Evolutionary conservation across 352 stramenopile species (phyloP).

Genomic region (Pythium dissotocum): DNA sequence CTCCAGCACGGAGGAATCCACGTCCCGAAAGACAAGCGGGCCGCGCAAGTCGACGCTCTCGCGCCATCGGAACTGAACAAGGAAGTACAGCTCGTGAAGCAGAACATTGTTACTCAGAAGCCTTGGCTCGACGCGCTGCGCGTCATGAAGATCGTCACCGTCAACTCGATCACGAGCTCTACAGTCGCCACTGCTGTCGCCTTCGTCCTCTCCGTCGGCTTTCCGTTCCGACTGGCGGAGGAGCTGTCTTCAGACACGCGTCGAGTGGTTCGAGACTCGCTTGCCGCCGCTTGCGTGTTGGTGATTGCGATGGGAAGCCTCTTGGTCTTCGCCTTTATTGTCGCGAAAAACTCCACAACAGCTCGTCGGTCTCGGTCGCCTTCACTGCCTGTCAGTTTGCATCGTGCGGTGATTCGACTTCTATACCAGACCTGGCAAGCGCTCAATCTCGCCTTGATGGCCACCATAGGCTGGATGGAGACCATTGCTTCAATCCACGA

Average conservation of each 20-base stretch:
- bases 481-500: not conserved
- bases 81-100: conserved; percentile 29
- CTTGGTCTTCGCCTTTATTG: not conserved
- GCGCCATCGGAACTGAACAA: conserved; percentile 24
- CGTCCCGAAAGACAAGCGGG: not conserved
- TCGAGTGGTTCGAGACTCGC: not conserved
- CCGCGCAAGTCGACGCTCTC: not conserved
- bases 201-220: not conserved
- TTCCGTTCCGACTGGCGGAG: not conserved
- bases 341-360: not conserved
- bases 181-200: not conserved
- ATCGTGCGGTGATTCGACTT: not conserved
- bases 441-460: not conserved
- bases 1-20: not conserved
- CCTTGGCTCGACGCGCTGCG: conserved; percentile 29
- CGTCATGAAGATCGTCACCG: conserved; percentile 30
- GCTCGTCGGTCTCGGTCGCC: not conserved
- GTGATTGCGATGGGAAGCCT: not conserved
- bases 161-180: conserved; percentile 23
- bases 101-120: conserved; percentile 27
- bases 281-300: not conserved
- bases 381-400: not conserved
- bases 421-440: not conserved
- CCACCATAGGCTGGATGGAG: not conserved
- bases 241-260: not conserved